These are phyloP conservation scores for Naganishia kalamii DNA, from an alignment of 768 basidiomycete genomes.

Conservation along the genomic window DNA sequence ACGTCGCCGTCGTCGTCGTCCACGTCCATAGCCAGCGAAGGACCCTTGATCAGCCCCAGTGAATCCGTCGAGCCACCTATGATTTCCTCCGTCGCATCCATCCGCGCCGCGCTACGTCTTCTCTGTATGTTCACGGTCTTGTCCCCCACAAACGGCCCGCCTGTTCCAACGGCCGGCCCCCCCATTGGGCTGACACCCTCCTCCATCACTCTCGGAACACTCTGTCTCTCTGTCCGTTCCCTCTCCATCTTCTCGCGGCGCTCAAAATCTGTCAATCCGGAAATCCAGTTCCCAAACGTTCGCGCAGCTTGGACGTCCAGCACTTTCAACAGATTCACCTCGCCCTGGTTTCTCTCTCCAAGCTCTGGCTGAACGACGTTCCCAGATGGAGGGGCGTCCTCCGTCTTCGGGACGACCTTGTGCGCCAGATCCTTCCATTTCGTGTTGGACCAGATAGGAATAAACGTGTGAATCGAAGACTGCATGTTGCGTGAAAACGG, in stretches of 20 bases:
- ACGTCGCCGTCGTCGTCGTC: not conserved
- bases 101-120: too few relatives aligned
- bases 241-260: not conserved
- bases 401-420: slow-evolving; percentile 6
- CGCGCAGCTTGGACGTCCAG: slow-evolving; percentile 31
- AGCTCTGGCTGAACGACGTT: too few relatives aligned
- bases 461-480: slow-evolving; percentile 26
- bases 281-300: slow-evolving; percentile 37
- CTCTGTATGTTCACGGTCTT: too few relatives aligned
- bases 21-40: not conserved
- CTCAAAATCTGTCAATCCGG: slow-evolving; percentile 29
- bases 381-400: not conserved
- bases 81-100: not conserved
- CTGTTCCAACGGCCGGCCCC: too few relatives aligned
- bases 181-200: too few relatives aligned
- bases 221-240: not conserved
- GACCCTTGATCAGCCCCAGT: not conserved
- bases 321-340: slow-evolving; percentile 31
- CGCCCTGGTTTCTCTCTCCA: not conserved
- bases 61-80: not conserved
- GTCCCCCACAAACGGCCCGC: too few relatives aligned
- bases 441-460: slow-evolving; percentile 32
- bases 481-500: slow-evolving; percentile 15
- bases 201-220: too few relatives aligned
- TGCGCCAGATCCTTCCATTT: slow-evolving; percentile 32